A percentile compares a stretch with the other conserved stretches of the same genome.
Evolutionary conservation across 805 yeast genomes (phyloP).

Genomic region (Wickerhamiella kazuoi): DNA sequence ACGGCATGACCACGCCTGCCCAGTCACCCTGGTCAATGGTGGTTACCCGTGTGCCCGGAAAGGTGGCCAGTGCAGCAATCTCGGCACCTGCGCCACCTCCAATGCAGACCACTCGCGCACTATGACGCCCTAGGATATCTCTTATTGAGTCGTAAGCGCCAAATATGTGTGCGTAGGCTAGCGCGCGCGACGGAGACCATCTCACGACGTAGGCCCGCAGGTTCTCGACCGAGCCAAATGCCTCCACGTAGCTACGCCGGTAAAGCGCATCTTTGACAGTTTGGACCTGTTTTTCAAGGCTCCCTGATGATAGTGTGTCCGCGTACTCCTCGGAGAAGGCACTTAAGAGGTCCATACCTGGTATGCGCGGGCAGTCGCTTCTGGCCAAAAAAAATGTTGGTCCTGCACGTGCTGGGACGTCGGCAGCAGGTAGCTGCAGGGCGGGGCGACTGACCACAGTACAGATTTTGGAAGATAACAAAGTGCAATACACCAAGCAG

Average conservation of each 20-base stretch:
- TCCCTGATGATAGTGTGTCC: slow-evolving; percentile 11
- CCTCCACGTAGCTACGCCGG: slow-evolving; percentile 50
- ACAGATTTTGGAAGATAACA: too few relatives aligned
- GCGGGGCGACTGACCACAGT: too few relatives aligned
- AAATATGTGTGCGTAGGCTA: slow-evolving; percentile 55
- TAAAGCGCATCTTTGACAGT: slow-evolving; percentile 50
- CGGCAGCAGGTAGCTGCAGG: too few relatives aligned
- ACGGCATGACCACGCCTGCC: slow-evolving; percentile 33
- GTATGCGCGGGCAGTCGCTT: too few relatives aligned
- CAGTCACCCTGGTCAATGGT: slow-evolving; percentile 71
- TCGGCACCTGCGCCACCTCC: slow-evolving; percentile 93
- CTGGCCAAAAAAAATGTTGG: too few relatives aligned
- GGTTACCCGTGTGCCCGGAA: slow-evolving; percentile 27
- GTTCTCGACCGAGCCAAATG: slow-evolving; percentile 46
- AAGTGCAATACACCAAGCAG: too few relatives aligned
- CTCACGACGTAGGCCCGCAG: slow-evolving; percentile 63
- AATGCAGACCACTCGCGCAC: slow-evolving; percentile 33
- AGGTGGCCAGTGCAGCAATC: slow-evolving; percentile 32
- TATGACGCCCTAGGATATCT: slow-evolving; percentile 17
- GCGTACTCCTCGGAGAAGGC: slow-evolving; percentile 16
- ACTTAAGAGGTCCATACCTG: slow-evolving; percentile 10
- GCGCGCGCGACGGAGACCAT: slow-evolving; percentile 74
- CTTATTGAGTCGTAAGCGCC: slow-evolving; percentile 30
- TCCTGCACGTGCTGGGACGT: too few relatives aligned
- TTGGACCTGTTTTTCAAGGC: slow-evolving; percentile 35